These are phyloP conservation scores for Fraxinus albicans DNA, from an alignment of 305 asterid species.

Conservation along the genomic window DNA sequence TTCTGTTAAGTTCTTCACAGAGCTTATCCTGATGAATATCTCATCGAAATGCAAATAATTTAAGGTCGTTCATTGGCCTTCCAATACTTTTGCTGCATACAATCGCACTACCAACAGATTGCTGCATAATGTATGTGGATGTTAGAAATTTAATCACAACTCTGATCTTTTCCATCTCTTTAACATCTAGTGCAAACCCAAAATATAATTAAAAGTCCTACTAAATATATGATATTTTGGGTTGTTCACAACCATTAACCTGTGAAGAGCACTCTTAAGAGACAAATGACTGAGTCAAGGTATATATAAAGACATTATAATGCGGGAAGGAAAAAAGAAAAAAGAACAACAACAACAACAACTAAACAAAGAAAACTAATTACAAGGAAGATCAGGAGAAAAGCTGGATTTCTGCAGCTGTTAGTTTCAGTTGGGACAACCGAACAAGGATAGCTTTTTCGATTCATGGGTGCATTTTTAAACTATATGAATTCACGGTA, in stretches of 20 bases:
- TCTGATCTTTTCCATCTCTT: neutral
- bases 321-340: neutral
- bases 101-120: neutral
- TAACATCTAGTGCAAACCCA: neutral
- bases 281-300: neutral
- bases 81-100: neutral
- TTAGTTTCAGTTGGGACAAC: neutral
- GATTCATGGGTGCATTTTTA: neutral
- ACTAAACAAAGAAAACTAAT: neutral
- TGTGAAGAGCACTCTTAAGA: neutral
- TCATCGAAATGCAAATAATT: neutral
- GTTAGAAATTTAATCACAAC: neutral
- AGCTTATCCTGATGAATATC: neutral
- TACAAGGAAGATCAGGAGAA: neutral
- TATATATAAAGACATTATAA: neutral
- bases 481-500: neutral
- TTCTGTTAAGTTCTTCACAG: slow-evolving; percentile 10
- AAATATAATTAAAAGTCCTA: neutral
- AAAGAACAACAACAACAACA: neutral
- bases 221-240: neutral
- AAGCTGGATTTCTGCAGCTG: neutral
- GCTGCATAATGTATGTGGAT: neutral
- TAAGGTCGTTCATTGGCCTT: neutral
- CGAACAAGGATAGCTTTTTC: neutral
- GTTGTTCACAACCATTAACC: neutral